A percentile compares a stretch with the other conserved stretches of the same genome.
Evolutionary conservation across 257 asterid genomes (phyloP).

Genomic region (Osmanthus fragrans): DNA sequence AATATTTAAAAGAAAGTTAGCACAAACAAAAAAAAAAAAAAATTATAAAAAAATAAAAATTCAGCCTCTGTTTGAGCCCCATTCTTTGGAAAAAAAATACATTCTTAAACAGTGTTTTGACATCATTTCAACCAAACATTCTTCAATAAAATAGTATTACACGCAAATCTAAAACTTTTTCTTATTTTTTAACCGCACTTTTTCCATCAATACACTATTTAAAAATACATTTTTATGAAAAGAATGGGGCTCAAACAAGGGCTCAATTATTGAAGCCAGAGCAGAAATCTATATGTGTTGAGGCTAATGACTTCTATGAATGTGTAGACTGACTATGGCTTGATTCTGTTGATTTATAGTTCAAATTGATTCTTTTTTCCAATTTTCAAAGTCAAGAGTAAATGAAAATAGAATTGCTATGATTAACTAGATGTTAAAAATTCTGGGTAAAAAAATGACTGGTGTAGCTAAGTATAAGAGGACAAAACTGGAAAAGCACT

Average conservation of each 20-base stretch:
- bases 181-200: too few species aligned
- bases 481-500: background rate
- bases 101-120: too few species aligned
- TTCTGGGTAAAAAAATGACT: background rate
- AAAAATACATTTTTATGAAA: too few species aligned
- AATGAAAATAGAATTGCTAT: background rate
- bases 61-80: too few species aligned
- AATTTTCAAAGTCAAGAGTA: background rate
- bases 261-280: background rate
- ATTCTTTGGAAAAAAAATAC: too few species aligned
- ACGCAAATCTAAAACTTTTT: too few species aligned
- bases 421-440: background rate
- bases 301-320: constrained; percentile 1
- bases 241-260: too few species aligned
- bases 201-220: too few species aligned
- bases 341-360: background rate
- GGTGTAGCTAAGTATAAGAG: background rate
- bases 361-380: background rate
- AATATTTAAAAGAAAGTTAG: background rate
- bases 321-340: background rate
- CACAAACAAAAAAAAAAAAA: background rate
- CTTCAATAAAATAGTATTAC: too few species aligned
- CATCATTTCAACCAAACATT: too few species aligned
- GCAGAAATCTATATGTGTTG: background rate
- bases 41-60: too few species aligned